Conservation (phyloP, 2,329 filamentous ascomycete species). For the Neopestalotiopsis rosae region DNA sequence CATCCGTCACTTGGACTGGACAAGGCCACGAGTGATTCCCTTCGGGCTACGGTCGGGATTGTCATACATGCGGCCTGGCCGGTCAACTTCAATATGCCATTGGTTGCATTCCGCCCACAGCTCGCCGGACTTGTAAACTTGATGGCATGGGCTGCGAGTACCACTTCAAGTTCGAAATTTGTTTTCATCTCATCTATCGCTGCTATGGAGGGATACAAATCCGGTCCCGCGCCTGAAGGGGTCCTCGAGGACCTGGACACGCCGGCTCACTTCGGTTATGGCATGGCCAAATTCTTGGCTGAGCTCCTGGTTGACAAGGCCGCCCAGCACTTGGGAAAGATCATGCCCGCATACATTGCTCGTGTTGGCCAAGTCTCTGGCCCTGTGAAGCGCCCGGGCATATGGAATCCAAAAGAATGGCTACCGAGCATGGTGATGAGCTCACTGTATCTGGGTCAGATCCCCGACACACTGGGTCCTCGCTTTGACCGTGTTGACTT, state of each 20-base stretch:
- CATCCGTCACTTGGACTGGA: constrained; percentile 27
- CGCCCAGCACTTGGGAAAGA: constrained; percentile 20
- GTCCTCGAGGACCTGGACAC: constrained; percentile 21
- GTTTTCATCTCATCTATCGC: constrained; percentile 32
- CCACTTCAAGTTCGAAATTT: constrained; percentile 15
- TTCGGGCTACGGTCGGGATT: constrained; percentile 23
- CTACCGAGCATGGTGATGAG: constrained; percentile 47
- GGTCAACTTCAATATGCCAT: constrained; percentile 31
- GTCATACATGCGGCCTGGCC: constrained; percentile 32
- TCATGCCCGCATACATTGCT: constrained; percentile 23
- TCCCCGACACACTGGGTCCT: constrained; percentile 43
- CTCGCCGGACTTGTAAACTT: constrained; percentile 30
- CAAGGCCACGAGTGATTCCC: constrained; percentile 19
- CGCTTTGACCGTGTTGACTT: constrained; percentile 43
- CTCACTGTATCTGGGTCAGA: constrained; percentile 39
- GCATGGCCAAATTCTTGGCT: constrained; percentile 33
- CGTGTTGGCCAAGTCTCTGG: constrained; percentile 36
- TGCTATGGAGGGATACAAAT: background rate
- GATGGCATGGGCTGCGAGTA: constrained; percentile 20
- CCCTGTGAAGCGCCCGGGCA: constrained; percentile 25
- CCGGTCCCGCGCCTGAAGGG: constrained; percentile 23
- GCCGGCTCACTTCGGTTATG: constrained; percentile 28
- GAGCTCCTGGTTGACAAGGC: constrained; percentile 33
- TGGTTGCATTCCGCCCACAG: constrained; percentile 27
- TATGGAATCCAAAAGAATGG: constrained; percentile 49